Percentiles rank a stretch among this genome's conserved stretches.
These are phyloP conservation scores for Physcomitrium patens DNA, from an alignment of 225 moss, liverwort and hornwort genomes.

Conservation along the genomic window DNA sequence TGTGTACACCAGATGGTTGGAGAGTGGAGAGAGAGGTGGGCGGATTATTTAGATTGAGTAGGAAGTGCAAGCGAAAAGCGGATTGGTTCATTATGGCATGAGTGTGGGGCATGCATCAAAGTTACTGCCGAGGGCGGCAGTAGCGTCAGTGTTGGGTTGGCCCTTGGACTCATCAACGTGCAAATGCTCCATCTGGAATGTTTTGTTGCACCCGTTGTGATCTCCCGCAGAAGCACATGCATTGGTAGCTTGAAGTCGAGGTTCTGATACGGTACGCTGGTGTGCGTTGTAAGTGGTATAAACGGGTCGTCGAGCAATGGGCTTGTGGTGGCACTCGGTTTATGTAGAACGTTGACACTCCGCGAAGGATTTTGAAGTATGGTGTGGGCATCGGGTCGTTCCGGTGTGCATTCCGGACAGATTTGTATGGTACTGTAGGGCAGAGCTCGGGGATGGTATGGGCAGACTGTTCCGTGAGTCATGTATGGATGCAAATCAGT, in stretches of 20 bases:
- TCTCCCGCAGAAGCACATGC: not conserved
- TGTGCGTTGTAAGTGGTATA: slow-evolving; percentile 11
- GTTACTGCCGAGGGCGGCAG: too few species aligned
- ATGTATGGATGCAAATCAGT: not conserved
- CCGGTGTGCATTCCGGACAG: not conserved
- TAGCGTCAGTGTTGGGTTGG: too few species aligned
- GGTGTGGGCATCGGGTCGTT: not conserved
- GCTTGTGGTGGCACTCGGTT: not conserved
- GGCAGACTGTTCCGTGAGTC: not conserved
- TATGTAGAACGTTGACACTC: not conserved
- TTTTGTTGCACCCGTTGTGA: too few species aligned
- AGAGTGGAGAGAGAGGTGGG: too few species aligned
- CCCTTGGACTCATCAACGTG: too few species aligned
- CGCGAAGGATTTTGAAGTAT: not conserved
- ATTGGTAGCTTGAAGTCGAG: slow-evolving; percentile 5
- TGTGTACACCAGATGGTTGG: too few species aligned
- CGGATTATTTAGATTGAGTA: too few species aligned
- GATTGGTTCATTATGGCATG: too few species aligned
- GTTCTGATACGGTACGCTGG: not conserved
- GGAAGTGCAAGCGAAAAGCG: too few species aligned
- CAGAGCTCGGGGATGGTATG: not conserved
- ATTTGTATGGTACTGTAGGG: not conserved
- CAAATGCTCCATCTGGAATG: too few species aligned
- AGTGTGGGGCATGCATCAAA: too few species aligned
- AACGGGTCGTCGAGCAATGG: not conserved